Base-by-base conservation (phyloP, 768 basidiomycete species). In the Thelephora aurantiotincta region DNA sequence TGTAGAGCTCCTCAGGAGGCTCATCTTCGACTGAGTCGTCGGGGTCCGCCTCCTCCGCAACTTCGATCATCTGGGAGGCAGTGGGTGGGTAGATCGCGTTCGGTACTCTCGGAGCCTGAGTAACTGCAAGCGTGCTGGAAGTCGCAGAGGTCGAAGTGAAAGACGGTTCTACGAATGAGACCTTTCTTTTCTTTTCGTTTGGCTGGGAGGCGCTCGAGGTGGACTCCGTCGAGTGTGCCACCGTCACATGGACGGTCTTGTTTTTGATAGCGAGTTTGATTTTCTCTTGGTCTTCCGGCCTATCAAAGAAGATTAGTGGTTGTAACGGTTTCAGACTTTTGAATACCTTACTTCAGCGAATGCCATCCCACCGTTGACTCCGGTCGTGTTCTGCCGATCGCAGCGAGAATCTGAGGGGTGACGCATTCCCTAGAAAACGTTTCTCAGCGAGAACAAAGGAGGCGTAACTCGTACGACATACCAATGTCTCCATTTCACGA, bases 401-500 rank as follows among this genome's bases (percentile, higher is more conserved):
- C 57, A 9, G 57, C 59, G 35, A 87, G 65, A 45, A 80, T 75
- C 42, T 65, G 61, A 6, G 73, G 68, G 18, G 78, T 80, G 9
- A 84, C 80, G 49, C 84, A 87, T 51, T 79, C 82, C 84, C 82
- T 84, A 52, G 47, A 16, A 35, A 47, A 13, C 14, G 41, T 37
- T 18, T 33, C 26, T 36, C 47, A 54, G 35, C 52, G 43, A 22
- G 30, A 43, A 50, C 16, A 33, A 26, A 33, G 35, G 22, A 35
- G 35, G 35, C 22, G 26, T 46, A 19, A 51, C 51, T 55, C 43
- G 34, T 23, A 35, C 50, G 43, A 50, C 67, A 55, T 62, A 83
- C 83, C 85, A 88, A 54, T 88, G 85, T 36, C 75, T 68, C 86
- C 86, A 88, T 56, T 78, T 69, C 2, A 86, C 75, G 0, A 69